These are phyloP conservation scores for Dillenia turbinata DNA, from an alignment of 164 flowering plant genomes.

Conservation along the genomic window DNA sequence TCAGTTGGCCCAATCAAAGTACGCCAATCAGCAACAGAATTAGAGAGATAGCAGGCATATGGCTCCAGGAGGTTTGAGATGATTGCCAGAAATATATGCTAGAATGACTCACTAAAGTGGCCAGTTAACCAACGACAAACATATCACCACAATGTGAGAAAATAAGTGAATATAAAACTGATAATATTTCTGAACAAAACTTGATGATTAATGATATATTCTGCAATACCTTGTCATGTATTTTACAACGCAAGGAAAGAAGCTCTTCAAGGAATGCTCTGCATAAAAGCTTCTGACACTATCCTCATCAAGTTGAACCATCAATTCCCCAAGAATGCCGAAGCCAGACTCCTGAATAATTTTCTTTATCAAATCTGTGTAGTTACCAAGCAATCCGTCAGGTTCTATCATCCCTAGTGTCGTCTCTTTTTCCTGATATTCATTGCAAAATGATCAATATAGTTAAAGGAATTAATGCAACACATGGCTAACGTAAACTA, in stretches of 20 bases:
- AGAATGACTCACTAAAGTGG: too few species aligned
- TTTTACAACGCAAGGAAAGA: slow-evolving; percentile 60
- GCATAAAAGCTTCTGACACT: slow-evolving; percentile 48
- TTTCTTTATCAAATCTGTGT: slow-evolving; percentile 43
- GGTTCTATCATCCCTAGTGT: slow-evolving; percentile 91
- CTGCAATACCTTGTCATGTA: slow-evolving; percentile 77
- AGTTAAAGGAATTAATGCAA: not conserved
- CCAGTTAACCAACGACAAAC: too few species aligned
- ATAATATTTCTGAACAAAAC: too few species aligned
- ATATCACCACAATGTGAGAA: too few species aligned
- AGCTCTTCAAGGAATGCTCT: slow-evolving; percentile 67
- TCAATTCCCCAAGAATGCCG: slow-evolving; percentile 38
- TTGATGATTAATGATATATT: too few species aligned
- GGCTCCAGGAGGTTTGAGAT: too few species aligned
- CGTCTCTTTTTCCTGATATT: slow-evolving; percentile 32
- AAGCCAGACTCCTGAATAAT: slow-evolving; percentile 59
- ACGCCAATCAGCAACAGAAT: slow-evolving; percentile 72
- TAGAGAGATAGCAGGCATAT: not conserved
- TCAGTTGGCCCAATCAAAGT: slow-evolving; percentile 87
- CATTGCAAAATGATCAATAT: slow-evolving; percentile 31
- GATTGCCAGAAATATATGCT: too few species aligned
- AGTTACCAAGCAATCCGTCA: slow-evolving; percentile 66
- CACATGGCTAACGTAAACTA: too few species aligned
- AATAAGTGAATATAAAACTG: too few species aligned
- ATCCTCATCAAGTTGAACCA: slow-evolving; percentile 46